A percentile compares a stretch with the other conserved stretches of the same genome.
Conservation (phyloP, 371 early-diverging fungal species). For the Mortierella sp. region DNA sequence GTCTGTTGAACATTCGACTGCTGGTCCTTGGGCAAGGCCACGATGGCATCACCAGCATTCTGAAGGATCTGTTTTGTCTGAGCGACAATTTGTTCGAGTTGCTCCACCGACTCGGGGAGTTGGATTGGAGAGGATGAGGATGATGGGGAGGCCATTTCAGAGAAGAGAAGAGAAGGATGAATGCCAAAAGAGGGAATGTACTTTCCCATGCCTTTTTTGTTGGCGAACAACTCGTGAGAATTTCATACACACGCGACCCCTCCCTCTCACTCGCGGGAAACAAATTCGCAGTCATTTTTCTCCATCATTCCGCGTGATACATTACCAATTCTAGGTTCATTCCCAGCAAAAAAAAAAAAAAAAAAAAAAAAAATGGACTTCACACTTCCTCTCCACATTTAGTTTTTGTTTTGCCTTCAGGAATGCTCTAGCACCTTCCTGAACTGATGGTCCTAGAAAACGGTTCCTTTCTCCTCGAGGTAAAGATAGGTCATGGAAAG, state of each 20-base stretch:
- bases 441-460: too few species aligned
- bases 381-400: too few species aligned
- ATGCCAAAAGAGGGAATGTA: neutral
- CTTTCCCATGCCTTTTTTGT: neutral
- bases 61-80: constrained; percentile 19
- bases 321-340: too few species aligned
- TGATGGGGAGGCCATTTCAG: neutral
- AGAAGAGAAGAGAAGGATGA: neutral
- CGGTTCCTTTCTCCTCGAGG: too few species aligned
- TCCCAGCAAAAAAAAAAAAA: too few species aligned
- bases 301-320: too few species aligned
- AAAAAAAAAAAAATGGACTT: too few species aligned
- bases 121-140: constrained; percentile 34
- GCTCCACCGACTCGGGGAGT: constrained; percentile 22
- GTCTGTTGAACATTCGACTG: constrained; percentile 29
- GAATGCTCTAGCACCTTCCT: too few species aligned
- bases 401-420: too few species aligned
- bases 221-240: neutral
- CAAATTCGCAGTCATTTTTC: too few species aligned
- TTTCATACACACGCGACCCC: neutral
- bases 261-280: too few species aligned
- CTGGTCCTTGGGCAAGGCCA: constrained; percentile 17
- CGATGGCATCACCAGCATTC: constrained; percentile 21
- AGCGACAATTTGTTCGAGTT: constrained; percentile 13
- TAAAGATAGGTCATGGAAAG: too few species aligned